Evolutionary conservation across 768 basidiomycete species (phyloP).

Genomic region (Suillus luteus): DNA sequence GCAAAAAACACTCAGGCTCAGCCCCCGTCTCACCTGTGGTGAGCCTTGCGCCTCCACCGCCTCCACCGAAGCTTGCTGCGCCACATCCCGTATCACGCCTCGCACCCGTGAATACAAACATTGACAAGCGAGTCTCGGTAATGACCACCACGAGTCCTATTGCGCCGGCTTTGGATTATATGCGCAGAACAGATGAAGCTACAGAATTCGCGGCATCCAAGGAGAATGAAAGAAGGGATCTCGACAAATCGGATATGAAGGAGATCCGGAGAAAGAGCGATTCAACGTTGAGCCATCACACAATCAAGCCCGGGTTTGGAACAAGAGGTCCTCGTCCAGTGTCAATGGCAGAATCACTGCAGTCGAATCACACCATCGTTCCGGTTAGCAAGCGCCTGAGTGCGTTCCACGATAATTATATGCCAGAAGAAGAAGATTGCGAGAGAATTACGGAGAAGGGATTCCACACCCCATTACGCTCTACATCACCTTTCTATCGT

Average conservation of each 20-base stretch:
- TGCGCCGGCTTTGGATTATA: constrained; percentile 57
- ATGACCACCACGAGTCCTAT: constrained; percentile 57
- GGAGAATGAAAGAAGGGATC: constrained; percentile 33
- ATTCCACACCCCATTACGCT: constrained; percentile 20
- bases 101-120: constrained; percentile 21
- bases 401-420: constrained; percentile 65
- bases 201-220: constrained; percentile 23
- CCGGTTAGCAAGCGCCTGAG: constrained; percentile 68
- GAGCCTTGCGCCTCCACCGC: constrained; percentile 32
- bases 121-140: constrained; percentile 49
- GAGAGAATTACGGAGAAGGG: constrained; percentile 6
- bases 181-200: constrained; percentile 43
- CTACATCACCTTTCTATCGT: constrained; percentile 21
- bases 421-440: constrained; percentile 56
- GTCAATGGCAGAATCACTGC: constrained; percentile 76
- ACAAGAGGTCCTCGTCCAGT: constrained; percentile 66
- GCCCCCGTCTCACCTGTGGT: constrained; percentile 35
- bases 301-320: constrained; percentile 58
- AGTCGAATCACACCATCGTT: constrained; percentile 72
- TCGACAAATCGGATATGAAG: constrained; percentile 48
- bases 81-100: constrained; percentile 29
- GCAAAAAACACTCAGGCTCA: constrained; percentile 34
- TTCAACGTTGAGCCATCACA: constrained; percentile 77
- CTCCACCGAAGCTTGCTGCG: constrained; percentile 39
- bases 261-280: constrained; percentile 83